Evolutionary conservation across 176 grass and related monocot species (phyloP).

Genomic region (Avena atlantica): DNA sequence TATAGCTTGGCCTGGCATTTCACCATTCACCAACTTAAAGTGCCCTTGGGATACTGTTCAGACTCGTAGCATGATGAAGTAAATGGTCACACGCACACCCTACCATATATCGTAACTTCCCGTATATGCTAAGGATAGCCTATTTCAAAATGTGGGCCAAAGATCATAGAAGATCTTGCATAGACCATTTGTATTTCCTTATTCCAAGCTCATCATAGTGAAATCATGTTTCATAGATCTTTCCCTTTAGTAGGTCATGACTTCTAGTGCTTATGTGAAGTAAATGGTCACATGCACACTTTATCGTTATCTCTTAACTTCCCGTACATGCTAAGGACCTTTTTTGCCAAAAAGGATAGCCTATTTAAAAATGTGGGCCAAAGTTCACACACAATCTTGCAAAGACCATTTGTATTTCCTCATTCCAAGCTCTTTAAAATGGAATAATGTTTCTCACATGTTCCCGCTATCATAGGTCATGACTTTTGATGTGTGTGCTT

Average conservation of each 20-base stretch:
- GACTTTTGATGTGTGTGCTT: too few relatives aligned
- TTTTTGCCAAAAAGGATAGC: not conserved
- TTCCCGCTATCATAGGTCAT: too few relatives aligned
- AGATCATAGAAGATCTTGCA: too few relatives aligned
- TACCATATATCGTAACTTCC: not conserved
- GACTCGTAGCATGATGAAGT: not conserved
- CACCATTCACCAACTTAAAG: not conserved
- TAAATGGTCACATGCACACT: not conserved
- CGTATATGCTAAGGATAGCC: not conserved
- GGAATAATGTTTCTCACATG: too few relatives aligned
- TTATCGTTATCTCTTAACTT: not conserved
- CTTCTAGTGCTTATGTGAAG: not conserved
- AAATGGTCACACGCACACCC: not conserved
- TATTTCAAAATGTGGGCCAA: not conserved
- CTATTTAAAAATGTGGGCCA: not conserved
- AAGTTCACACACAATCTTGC: too few relatives aligned
- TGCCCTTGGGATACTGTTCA: not conserved
- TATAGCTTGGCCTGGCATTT: not conserved
- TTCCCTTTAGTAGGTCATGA: too few relatives aligned
- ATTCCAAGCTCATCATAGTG: too few relatives aligned
- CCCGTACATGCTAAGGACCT: not conserved
- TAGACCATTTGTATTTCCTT: too few relatives aligned
- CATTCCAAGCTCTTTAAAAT: too few relatives aligned
- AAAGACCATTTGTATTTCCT: too few relatives aligned
- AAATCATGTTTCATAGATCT: too few relatives aligned